These are phyloP conservation scores for Rhizodiscina lignyota DNA, from an alignment of 495 filamentous ascomycete genomes.

Conservation along the genomic window DNA sequence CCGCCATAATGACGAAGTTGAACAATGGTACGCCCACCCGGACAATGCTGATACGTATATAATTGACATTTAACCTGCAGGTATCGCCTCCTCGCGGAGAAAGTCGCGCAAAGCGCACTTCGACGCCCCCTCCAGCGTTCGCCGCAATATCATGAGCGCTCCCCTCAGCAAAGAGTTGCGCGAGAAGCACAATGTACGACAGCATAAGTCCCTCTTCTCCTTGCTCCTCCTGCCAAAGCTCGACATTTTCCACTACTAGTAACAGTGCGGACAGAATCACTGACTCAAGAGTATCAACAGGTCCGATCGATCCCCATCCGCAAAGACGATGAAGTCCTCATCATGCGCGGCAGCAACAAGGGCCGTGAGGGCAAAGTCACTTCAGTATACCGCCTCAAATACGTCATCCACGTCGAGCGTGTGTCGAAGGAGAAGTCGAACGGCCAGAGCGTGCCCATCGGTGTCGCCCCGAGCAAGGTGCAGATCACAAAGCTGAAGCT, in stretches of 20 bases:
- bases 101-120: constrained; percentile 98
- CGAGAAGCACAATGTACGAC: constrained; percentile 80
- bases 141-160: constrained; percentile 86
- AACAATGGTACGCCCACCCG: too few species aligned
- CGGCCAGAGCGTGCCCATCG: constrained; percentile 77
- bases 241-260: neutral
- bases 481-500: constrained; percentile 96
- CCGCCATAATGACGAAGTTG: too few species aligned
- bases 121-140: constrained; percentile 74
- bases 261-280: too few species aligned
- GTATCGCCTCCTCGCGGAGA: constrained; percentile 67
- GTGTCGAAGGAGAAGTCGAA: constrained; percentile 86
- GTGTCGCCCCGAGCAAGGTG: constrained; percentile 82
- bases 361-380: constrained; percentile 91
- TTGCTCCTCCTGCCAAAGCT: constrained; percentile 10
- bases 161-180: constrained; percentile 88
- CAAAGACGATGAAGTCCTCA: constrained; percentile 89
- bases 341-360: constrained; percentile 81
- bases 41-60: too few species aligned
- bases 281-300: constrained; percentile 30
- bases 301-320: constrained; percentile 94
- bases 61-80: too few species aligned
- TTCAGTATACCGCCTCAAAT: constrained; percentile 96
- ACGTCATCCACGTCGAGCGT: constrained; percentile 79
- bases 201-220: constrained; percentile 10